These are phyloP conservation scores for Fulvia fulva DNA, from an alignment of 2,329 filamentous ascomycete genomes.

Conservation along the genomic window DNA sequence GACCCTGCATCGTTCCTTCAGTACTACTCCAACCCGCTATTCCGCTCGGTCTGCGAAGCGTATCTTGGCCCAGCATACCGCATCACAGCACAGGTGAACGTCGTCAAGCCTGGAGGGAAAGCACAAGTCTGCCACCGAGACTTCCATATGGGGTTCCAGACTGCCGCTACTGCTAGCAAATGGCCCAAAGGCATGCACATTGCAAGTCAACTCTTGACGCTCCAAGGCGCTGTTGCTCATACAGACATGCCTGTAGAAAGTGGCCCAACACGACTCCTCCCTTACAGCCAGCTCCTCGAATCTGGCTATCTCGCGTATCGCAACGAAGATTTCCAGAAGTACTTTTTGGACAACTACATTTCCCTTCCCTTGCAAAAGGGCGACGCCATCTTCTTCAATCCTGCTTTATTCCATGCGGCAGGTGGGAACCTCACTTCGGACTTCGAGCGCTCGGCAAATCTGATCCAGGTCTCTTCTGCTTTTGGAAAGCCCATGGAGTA, in stretches of 20 bases:
- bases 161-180: constrained; percentile 41
- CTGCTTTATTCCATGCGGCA: constrained; percentile 60
- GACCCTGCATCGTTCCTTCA: constrained; percentile 51
- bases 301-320: constrained; percentile 59
- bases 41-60: constrained; percentile 49
- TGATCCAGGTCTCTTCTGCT: constrained; percentile 59
- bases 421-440: constrained; percentile 52
- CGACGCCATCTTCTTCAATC: constrained; percentile 62
- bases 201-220: constrained; percentile 55
- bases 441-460: constrained; percentile 55
- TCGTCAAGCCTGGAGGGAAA: constrained; percentile 56
- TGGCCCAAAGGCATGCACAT: constrained; percentile 54
- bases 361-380: constrained; percentile 52
- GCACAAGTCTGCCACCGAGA: constrained; percentile 59
- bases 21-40: constrained; percentile 60
- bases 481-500: constrained; percentile 63
- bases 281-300: constrained; percentile 56
- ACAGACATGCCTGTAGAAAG: constrained; percentile 56
- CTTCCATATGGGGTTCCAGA: constrained; percentile 63
- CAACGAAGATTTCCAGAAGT: constrained; percentile 49
- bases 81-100: constrained; percentile 60
- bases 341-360: constrained; percentile 53
- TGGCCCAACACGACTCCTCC: constrained; percentile 59
- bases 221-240: constrained; percentile 62
- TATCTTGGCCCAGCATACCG: constrained; percentile 61